A percentile compares a stretch with the other conserved stretches of the same genome.
Conservation (phyloP, 495 filamentous ascomycete genomes). For the Trichocladium uniseriatum region DNA sequence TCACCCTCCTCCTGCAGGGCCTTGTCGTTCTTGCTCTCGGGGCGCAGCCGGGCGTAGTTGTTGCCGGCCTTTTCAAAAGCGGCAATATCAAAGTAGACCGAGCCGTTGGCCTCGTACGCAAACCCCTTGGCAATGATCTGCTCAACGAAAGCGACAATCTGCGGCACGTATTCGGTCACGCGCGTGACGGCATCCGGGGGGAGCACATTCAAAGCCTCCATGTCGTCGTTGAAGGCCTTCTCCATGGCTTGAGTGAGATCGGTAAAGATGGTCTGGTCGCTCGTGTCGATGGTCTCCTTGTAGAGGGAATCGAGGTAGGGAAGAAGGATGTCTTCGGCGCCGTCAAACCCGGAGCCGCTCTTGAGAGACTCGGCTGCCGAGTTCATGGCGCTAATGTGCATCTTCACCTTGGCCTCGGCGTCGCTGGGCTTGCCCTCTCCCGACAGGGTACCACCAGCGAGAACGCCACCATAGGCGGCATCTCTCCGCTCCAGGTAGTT, state of each 20-base stretch:
- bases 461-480: conserved; percentile 52
- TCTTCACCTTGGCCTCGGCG: conserved; percentile 77
- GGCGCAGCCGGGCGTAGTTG: conserved; percentile 75
- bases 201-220: conserved; percentile 77
- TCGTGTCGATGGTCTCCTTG: conserved; percentile 62
- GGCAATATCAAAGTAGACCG: conserved; percentile 88
- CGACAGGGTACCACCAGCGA: conserved; percentile 53
- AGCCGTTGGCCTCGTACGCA: conserved; percentile 78
- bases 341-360: conserved; percentile 34
- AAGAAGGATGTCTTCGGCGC: conserved; percentile 59
- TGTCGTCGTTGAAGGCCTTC: conserved; percentile 71
- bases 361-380: conserved; percentile 50
- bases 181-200: conserved; percentile 72
- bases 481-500: conserved; percentile 48
- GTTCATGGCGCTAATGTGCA: conserved; percentile 76
- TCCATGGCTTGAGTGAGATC: conserved; percentile 77
- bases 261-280: conserved; percentile 62
- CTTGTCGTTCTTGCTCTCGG: conserved; percentile 77
- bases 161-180: conserved; percentile 79
- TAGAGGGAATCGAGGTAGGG: conserved; percentile 77
- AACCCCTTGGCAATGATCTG: conserved; percentile 75
- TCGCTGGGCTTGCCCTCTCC: conserved; percentile 55
- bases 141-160: conserved; percentile 65
- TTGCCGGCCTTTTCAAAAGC: conserved; percentile 80
- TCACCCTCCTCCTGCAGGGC: conserved; percentile 82